Evolutionary conservation across 2,329 filamentous ascomycete species (phyloP).

Genomic region (Pezicula neosporulosa): DNA sequence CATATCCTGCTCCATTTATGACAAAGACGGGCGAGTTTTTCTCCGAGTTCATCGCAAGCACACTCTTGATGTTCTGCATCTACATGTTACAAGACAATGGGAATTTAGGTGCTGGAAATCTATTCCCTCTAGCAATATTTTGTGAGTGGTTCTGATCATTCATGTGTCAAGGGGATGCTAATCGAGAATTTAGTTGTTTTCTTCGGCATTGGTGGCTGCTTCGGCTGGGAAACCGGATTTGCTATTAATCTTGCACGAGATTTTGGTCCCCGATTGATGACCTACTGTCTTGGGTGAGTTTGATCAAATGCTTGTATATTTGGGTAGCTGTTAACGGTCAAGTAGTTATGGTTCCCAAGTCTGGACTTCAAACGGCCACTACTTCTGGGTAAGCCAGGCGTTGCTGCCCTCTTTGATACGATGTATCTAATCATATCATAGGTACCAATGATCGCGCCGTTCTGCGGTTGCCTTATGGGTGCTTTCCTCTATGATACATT

Average conservation of each 20-base stretch:
- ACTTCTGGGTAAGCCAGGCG: too few species aligned
- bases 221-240: constrained; percentile 75
- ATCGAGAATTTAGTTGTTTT: constrained; percentile 48
- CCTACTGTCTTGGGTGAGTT: constrained; percentile 70
- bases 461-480: constrained; percentile 60
- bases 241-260: constrained; percentile 73
- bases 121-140: constrained; percentile 61
- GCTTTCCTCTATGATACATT: constrained; percentile 66
- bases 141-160: constrained; percentile 24
- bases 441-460: constrained; percentile 25
- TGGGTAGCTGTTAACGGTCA: too few species aligned
- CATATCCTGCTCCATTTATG: constrained; percentile 63
- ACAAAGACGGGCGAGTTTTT: constrained; percentile 67
- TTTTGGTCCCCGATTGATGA: constrained; percentile 65
- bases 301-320: constrained; percentile 68
- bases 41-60: constrained; percentile 65
- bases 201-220: constrained; percentile 71
- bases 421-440: too few species aligned
- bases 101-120: constrained; percentile 46
- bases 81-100: constrained; percentile 63
- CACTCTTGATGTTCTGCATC: constrained; percentile 69
- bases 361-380: too few species aligned
- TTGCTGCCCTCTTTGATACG: too few species aligned
- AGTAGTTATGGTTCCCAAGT: too few species aligned
- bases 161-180: too few species aligned